Evolutionary conservation across 164 flowering plant species (phyloP).

Genomic region (Stephania yunnanensis): DNA sequence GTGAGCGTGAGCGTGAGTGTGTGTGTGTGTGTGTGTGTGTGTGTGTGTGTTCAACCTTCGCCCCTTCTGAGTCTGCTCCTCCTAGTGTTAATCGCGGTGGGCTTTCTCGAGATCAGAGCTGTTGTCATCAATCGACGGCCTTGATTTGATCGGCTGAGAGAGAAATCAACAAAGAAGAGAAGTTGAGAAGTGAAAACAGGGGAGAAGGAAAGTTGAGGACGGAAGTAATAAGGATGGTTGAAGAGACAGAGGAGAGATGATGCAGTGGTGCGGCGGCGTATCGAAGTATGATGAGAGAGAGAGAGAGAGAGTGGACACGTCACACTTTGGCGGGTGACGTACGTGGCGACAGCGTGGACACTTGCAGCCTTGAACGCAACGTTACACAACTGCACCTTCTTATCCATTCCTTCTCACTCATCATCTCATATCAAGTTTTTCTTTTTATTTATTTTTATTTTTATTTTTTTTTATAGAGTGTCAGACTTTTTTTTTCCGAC

Average conservation of each 20-base stretch:
- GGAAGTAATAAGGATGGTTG: neutral
- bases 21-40: no score
- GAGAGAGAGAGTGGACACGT: neutral
- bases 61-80: conserved; percentile 25
- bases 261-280: neutral
- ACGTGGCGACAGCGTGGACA: neutral
- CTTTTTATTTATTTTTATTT: neutral
- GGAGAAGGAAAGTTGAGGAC: neutral
- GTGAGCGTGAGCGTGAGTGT: no score
- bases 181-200: neutral
- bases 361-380: neutral
- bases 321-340: neutral
- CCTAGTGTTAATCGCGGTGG: neutral
- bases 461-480: neutral
- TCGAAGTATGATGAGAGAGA: neutral
- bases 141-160: neutral
- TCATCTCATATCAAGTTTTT: neutral
- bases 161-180: neutral
- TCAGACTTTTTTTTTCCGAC: no score
- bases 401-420: neutral
- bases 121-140: conserved; percentile 23
- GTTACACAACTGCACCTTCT: neutral
- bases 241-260: neutral
- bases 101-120: conserved; percentile 16
- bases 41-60: conserved; percentile 7